Evolutionary conservation across 257 asterid species (phyloP), one percentile per base, ranked within the genome.

Genomic region (Penstemon newberryi): DNA sequence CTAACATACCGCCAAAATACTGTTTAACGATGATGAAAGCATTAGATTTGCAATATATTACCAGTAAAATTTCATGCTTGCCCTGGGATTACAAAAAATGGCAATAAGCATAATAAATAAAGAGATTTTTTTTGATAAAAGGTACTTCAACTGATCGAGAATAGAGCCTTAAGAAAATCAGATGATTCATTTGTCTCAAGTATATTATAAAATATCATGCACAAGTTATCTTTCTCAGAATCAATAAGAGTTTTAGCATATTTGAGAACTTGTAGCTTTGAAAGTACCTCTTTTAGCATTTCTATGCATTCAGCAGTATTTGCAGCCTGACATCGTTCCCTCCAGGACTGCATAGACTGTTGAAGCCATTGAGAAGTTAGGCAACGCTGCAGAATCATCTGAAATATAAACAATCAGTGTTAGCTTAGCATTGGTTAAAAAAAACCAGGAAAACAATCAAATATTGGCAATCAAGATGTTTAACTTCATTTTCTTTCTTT

Each of bases 271-370:
- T 25, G 44, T 65, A 65, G 65, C 44, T 66, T 50, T 57, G 41
- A 18, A 67, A 63, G 49, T 82, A 94, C 99, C 95, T 91, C 99
- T 86, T 89, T 94, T 65, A 91, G 84, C 73, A 81, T 61, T 77
- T 94, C 96, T 75, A 89, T 56, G 58, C 81, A 73, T 77, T 91
- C 98, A 43, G 99, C 99, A 75, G 81, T 89, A 72, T 75, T 67
- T 50, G 96, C 98, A 69, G 78, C 82, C 74, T 77, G 83, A 73
- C 99, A 91, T 64, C 69, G 75, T 71, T 89, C 88, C 70, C 78
- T 82, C 99, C 99, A 94, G 70, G 90, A 67, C 72, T 77, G 81
- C 77, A 76, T 19, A 36, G 91, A 82, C 63, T 76, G 78, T 39
- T 81, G 82, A 77, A 80, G 81, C 98, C 98, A 92, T 60, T 75